Evolutionary conservation across 768 basidiomycete species (phyloP), one percentile per base, ranked within the genome.

Genomic region (Psilocybe azurescens): DNA sequence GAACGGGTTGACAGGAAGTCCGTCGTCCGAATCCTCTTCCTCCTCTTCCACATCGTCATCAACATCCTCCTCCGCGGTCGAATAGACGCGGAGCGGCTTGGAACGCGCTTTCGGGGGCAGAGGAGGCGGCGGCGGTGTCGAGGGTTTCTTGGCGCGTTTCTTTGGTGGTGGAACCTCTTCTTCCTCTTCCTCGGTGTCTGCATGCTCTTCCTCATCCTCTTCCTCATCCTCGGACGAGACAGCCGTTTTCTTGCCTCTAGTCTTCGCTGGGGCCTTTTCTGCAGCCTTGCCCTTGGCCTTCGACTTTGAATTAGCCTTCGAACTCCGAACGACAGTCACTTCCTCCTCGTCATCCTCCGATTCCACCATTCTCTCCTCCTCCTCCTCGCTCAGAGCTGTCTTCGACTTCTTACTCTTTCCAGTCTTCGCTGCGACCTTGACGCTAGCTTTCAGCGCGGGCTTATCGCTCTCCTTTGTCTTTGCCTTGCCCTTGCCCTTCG

Each of bases 331-430:
- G 0, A 44, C 41, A 5, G n/a, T 0, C 0, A 4, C 14, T 0
- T 44, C 41, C 0, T 60, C 64, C 14, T 65, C 69, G 18, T 67
- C 66, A 14, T 66, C 61, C 44, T 66, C 65, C 48, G 64, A 63
- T 14, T 63, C 64, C 48, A 50, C 61, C 0, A 48, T 46, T 29
- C n/a, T n/a, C n/a, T n/a, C n/a, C 24, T 62, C 56, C 59, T 58
- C 38, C 9, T 44, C 41, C 14, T 44, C 41, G 14, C 14, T 16
- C 7, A 9, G 14, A n/a, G 41, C 8, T 13, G 6, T 44, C 14
- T 44, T 44, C 8, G 14, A 13, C 41, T 16, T 16, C 41, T n/a
- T 44, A 0, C 14, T 13, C 14, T 44, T 44, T 13, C 14, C 41
- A 20, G 18, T 7, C 51, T 49, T 41, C 20, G 28, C 53, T 39